phyloP scores from a whole-genome alignment of 1,139 yeast genomes.

The Suhomyces taliae region DNA sequence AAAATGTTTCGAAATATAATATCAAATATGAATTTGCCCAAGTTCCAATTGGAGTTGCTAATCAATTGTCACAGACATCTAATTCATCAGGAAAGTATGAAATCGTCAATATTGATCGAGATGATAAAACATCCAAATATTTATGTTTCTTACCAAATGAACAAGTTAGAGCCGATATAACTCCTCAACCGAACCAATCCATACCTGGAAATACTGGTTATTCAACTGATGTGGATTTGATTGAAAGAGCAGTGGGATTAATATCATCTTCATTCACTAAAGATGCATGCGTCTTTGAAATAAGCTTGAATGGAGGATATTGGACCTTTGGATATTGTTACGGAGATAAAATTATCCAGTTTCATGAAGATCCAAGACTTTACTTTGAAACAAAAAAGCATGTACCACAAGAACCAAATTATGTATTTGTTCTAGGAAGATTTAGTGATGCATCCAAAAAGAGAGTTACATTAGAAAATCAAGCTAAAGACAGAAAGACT shows the following conservation, averaged over 20 bases:
- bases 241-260: constrained; percentile 20
- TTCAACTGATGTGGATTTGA: constrained; percentile 20
- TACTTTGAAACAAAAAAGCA: constrained; percentile 27
- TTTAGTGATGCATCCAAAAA: constrained; percentile 28
- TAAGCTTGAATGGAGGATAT: constrained; percentile 47
- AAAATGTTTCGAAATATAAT: constrained; percentile 9
- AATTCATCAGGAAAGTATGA: constrained; percentile 11
- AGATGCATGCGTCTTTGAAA: constrained; percentile 32
- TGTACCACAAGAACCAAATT: constrained; percentile 38
- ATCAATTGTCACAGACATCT: constrained; percentile 1
- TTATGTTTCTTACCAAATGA: constrained; percentile 15
- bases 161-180: background rate
- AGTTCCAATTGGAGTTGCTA: constrained; percentile 13
- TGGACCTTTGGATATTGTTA: constrained; percentile 67
- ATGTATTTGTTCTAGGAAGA: constrained; percentile 48
- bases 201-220: constrained; percentile 1
- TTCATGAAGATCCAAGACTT: constrained; percentile 41
- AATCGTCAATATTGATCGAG: constrained; percentile 10
- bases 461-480: constrained; percentile 23
- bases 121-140: constrained; percentile 6
- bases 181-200: background rate
- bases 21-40: constrained; percentile 11
- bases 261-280: constrained; percentile 25
- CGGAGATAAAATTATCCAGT: constrained; percentile 58
- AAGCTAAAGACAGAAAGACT: constrained; percentile 15